These are phyloP conservation scores for Dryadomyces quercus-mongolicae DNA, from an alignment of 2,329 filamentous ascomycete genomes.

Conservation along the genomic window DNA sequence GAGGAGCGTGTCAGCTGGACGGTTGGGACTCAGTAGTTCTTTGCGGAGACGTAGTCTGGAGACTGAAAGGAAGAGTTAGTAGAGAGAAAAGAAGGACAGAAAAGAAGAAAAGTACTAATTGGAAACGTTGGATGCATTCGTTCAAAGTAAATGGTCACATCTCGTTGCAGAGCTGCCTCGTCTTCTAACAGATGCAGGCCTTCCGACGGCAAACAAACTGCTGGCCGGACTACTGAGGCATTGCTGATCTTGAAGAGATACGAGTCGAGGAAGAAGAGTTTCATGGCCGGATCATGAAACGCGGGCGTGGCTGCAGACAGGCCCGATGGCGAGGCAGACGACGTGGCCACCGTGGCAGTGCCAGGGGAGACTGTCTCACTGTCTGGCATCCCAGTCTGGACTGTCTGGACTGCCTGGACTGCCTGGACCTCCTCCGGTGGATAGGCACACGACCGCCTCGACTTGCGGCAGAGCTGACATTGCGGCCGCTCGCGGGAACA, in stretches of 20 bases:
- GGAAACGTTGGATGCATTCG: constrained; percentile 7
- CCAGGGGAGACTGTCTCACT: neutral
- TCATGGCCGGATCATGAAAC: neutral
- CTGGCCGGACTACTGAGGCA: neutral
- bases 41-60: constrained; percentile 2
- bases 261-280: constrained; percentile 11
- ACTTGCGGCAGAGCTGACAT: constrained; percentile 8
- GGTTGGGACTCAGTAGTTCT: neutral
- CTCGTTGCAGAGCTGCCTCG: neutral
- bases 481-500: constrained; percentile 7
- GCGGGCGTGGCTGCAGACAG: neutral
- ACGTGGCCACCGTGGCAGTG: too few relatives aligned
- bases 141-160: constrained; percentile 5
- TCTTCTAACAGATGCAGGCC: neutral
- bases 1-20: constrained; percentile 2
- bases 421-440: constrained; percentile 2
- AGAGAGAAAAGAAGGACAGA: neutral
- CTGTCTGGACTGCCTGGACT: neutral
- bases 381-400: neutral
- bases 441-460: constrained; percentile 5
- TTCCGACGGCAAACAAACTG: constrained; percentile 4
- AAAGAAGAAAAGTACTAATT: constrained; percentile 2
- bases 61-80: neutral
- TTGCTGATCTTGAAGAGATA: constrained; percentile 7
- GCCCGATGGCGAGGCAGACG: neutral